Conservation (phyloP, 2,329 filamentous ascomycete genomes). For the Colletotrichum viniferum region DNA sequence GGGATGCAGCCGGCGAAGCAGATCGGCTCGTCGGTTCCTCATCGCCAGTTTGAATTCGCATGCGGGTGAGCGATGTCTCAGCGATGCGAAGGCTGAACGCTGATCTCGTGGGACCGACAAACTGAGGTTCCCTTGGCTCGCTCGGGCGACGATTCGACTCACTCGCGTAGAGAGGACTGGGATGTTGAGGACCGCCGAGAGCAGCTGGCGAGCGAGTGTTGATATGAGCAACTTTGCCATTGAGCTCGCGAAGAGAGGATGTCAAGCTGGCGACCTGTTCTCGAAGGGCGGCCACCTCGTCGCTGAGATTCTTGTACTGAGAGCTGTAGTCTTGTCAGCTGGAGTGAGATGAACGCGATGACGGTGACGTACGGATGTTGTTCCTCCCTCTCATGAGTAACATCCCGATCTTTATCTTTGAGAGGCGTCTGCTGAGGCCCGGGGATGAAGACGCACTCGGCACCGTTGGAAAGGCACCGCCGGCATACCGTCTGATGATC, state of each 20-base stretch:
- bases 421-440: slow-evolving; percentile 13
- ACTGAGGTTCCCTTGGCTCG: slow-evolving; percentile 36
- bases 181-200: neutral
- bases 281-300: slow-evolving; percentile 32
- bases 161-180: slow-evolving; percentile 9
- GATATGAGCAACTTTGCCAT: slow-evolving; percentile 21
- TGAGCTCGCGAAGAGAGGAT: slow-evolving; percentile 30
- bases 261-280: slow-evolving; percentile 34
- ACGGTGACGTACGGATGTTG: slow-evolving; percentile 19
- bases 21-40: slow-evolving; percentile 27
- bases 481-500: slow-evolving; percentile 30
- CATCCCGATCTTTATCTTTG: slow-evolving; percentile 17
- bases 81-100: slow-evolving; percentile 39
- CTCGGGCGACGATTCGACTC: slow-evolving; percentile 3
- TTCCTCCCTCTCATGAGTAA: slow-evolving; percentile 25
- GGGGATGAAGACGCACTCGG: slow-evolving; percentile 29
- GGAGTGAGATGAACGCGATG: neutral
- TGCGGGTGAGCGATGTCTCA: slow-evolving; percentile 36
- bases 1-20: neutral
- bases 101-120: slow-evolving; percentile 39
- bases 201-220: neutral
- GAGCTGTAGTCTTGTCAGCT: neutral
- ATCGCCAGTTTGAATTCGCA: slow-evolving; percentile 36
- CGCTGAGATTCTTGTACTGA: slow-evolving; percentile 25
- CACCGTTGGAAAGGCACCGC: slow-evolving; percentile 31